Evolutionary conservation across 2,329 filamentous ascomycete genomes (phyloP).

Genomic region (Pestalotiopsis sp.): DNA sequence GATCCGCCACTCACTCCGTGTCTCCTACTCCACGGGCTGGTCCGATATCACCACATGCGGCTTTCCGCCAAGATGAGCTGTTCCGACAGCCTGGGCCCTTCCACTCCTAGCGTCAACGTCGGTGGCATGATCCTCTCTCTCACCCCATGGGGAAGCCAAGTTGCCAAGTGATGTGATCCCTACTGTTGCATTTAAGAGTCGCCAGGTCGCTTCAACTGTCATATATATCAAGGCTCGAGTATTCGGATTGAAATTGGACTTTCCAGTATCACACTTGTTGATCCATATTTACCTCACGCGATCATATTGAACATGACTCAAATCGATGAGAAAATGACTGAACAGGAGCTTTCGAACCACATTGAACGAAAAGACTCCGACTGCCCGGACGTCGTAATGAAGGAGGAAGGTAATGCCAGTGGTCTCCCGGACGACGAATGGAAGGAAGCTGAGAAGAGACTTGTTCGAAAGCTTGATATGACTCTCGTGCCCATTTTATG

Average conservation of each 20-base stretch:
- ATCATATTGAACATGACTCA: background rate
- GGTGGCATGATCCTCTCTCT: background rate
- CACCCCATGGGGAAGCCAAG: background rate
- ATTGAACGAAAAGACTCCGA: background rate
- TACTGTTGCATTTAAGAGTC: background rate
- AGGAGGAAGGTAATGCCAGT: background rate
- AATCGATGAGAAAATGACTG: background rate
- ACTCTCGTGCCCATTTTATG: conserved; percentile 39
- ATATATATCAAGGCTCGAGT: background rate
- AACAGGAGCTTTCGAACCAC: background rate
- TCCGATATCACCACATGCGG: background rate
- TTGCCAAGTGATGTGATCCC: background rate
- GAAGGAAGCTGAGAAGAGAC: conserved; percentile 33
- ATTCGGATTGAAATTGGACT: background rate
- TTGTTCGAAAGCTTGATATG: conserved; percentile 38
- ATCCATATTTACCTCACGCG: background rate
- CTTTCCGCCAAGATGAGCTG: background rate
- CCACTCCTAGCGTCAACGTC: background rate
- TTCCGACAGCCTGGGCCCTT: background rate
- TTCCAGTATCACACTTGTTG: background rate
- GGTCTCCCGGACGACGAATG: background rate
- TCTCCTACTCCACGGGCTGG: background rate
- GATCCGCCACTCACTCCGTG: background rate
- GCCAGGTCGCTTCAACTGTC: background rate
- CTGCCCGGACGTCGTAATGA: background rate